Evolutionary conservation across 1,284 basidiomycete genomes (phyloP), one percentile per base, ranked within the genome.

Genomic region (Psilocybe mexicana): DNA sequence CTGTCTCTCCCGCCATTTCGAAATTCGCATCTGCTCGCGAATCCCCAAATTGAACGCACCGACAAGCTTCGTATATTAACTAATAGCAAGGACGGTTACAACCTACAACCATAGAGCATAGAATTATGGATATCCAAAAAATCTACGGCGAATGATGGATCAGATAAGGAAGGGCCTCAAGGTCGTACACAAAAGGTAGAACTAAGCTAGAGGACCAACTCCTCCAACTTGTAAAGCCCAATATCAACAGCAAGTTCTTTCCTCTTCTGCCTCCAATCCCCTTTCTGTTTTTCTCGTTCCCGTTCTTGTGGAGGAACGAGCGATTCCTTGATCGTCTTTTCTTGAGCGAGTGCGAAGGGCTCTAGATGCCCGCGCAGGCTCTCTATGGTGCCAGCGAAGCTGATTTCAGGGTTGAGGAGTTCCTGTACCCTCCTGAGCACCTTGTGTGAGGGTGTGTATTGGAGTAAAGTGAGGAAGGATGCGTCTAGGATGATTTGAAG

Each of bases 181-280:
- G 18, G 18, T 33, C 30, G 4, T 33, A 8, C 4, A 33, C 4
- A 33, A 33, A 33, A 33, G 4, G 5, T 8, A 33, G 18, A 18
- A 18, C 18, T 33, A 6, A 33, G 8, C 46, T 60, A 88, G 59
- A 90, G 67, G 44, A 81, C 74, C 59, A 91, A 74, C 65, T 90
- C 86, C 64, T 92, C 89, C 60, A 91, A 66, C 68, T 83, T 84
- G 70, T 92, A 91, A 61, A 85, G 65, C 28, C 87, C 86, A 55
- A 90, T 74, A 38, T 76, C 76, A 61, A 85, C 73, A 42, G 74
- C 54, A 6, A 80, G 80, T 61, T 85, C 82, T 67, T 81, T 86
- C 66, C 74, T 78, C 64, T 81, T 77, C 69, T 79, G 78, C 61
- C 79, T 78, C 86, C 82, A 86, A 67, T 88, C 87, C 8, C 62